phyloP scores from a whole-genome alignment of 768 basidiomycete species.

The Amanita brunnescens region DNA sequence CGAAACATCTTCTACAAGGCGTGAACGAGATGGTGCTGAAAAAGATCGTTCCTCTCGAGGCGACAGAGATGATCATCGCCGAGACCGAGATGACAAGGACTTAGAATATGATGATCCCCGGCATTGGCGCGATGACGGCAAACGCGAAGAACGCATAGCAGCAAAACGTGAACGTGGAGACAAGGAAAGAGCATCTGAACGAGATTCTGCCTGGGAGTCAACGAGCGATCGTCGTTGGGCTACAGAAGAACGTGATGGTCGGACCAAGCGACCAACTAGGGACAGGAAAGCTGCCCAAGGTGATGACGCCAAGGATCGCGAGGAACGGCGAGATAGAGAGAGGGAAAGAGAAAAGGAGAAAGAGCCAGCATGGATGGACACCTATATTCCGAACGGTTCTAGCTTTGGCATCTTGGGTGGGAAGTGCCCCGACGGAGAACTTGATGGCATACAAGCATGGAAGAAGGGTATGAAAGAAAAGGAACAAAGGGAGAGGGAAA shows the following conservation, averaged over 20 bases:
- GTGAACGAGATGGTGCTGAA: conserved; percentile 30
- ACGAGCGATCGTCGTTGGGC: conserved; percentile 49
- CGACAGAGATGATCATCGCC: conserved; percentile 29
- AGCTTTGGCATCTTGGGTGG: conserved; percentile 57
- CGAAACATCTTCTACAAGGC: conserved; percentile 45
- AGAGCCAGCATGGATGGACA: conserved; percentile 91
- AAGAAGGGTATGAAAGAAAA: conserved; percentile 79
- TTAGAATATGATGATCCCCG: conserved; percentile 58
- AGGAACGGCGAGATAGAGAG: conserved; percentile 38
- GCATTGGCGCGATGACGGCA: conserved; percentile 78
- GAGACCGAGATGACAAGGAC: conserved; percentile 38
- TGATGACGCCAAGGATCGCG: conserved; percentile 40
- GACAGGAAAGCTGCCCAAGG: conserved; percentile 39
- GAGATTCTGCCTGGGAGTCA: conserved; percentile 38
- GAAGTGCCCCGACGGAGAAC: conserved; percentile 49
- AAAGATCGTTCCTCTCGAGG: conserved; percentile 20
- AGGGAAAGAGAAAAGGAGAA: conserved; percentile 66
- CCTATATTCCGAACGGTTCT: conserved; percentile 59
- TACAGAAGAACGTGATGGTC: conserved; percentile 54
- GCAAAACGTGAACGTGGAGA: conserved; percentile 42
- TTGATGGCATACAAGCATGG: conserved; percentile 83
- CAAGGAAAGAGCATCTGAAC: conserved; percentile 34
- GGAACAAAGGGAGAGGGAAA: conserved; percentile 46
- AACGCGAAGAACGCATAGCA: conserved; percentile 66
- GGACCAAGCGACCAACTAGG: conserved; percentile 44